These are phyloP conservation scores for Chlamydomonas urium DNA, from an alignment of 139 green algal genomes.

Conservation along the genomic window DNA sequence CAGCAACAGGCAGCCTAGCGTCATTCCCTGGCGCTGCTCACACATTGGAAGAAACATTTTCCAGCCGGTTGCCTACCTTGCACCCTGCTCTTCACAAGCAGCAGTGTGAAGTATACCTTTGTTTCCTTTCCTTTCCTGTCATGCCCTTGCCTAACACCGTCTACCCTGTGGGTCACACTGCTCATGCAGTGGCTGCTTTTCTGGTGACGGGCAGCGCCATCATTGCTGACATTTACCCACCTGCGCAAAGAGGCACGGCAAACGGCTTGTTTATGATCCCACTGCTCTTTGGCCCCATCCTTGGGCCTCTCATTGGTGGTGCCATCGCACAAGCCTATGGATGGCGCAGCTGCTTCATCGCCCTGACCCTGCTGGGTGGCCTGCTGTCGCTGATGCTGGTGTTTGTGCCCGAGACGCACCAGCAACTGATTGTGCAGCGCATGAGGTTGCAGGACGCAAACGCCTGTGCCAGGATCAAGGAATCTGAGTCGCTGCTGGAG, in stretches of 20 bases:
- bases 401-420: not conserved
- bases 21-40: not conserved
- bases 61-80: not conserved
- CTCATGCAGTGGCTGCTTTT: not conserved
- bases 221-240: constrained; percentile 20
- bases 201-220: not conserved
- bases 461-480: too few relatives aligned
- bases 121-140: not conserved
- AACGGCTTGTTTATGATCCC: constrained; percentile 9
- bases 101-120: not conserved
- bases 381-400: not conserved
- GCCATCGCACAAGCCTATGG: not conserved
- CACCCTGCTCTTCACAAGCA: not conserved
- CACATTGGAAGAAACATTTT: not conserved
- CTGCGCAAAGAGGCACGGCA: constrained; percentile 11
- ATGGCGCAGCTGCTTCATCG: constrained; percentile 9
- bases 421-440: too few relatives aligned
- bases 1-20: not conserved
- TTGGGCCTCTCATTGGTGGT: constrained; percentile 11
- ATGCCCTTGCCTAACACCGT: not conserved
- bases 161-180: too few relatives aligned
- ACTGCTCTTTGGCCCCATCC: constrained; percentile 20
- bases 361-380: not conserved
- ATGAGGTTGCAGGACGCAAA: too few relatives aligned
- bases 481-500: too few relatives aligned